These are phyloP conservation scores for Aquilaria yunnanensis DNA, from an alignment of 345 rosid species.

Conservation along the genomic window DNA sequence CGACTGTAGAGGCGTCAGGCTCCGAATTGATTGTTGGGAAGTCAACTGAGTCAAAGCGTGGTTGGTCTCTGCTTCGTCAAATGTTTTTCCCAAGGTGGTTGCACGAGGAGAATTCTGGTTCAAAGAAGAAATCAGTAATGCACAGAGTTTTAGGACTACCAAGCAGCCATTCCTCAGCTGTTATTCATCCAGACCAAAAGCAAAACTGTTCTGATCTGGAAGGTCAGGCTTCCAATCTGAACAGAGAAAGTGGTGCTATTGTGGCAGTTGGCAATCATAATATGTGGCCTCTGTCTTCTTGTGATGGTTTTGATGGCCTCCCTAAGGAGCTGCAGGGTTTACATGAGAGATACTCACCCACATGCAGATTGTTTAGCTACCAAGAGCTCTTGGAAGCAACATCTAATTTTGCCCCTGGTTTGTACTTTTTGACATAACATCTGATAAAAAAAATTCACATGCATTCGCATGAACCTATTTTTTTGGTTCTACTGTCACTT, in stretches of 20 bases:
- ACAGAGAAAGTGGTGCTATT: conserved; percentile 51
- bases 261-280: conserved; percentile 35
- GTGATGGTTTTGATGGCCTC: conserved; percentile 22
- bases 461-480: too few species aligned
- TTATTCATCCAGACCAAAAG: conserved; percentile 61
- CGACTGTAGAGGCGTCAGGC: conserved; percentile 23
- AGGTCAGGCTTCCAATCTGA: conserved; percentile 29
- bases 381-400: conserved; percentile 73
- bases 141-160: conserved; percentile 45
- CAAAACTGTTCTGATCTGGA: conserved; percentile 24
- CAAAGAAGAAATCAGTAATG: conserved; percentile 38
- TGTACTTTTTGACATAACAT: conserved; percentile 13
- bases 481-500: too few species aligned
- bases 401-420: conserved; percentile 64
- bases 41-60: conserved; percentile 24
- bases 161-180: conserved; percentile 48
- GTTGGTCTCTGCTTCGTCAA: conserved; percentile 61
- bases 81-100: conserved; percentile 28
- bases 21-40: conserved; percentile 9
- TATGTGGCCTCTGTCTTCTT: conserved; percentile 37
- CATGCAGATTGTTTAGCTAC: conserved; percentile 74
- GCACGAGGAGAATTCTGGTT: conserved; percentile 31
- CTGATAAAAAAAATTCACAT: too few species aligned
- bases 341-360: conserved; percentile 62
- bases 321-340: conserved; percentile 63